Conservation (phyloP, 139 green algal genomes). For the Coccomyxa sp. region DNA sequence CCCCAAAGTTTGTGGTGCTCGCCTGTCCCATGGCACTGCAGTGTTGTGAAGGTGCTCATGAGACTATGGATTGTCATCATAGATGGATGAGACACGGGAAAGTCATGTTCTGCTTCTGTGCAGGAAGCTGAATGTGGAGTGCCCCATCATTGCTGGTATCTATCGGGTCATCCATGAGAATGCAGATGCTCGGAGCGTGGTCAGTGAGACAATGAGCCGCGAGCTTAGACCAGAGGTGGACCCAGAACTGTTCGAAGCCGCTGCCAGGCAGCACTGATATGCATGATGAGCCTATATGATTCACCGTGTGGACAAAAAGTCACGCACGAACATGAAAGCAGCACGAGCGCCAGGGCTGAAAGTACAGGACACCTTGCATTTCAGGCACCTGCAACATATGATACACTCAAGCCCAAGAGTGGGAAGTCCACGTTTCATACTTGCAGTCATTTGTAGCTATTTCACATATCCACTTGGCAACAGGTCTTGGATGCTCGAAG, state of each 20-base stretch:
- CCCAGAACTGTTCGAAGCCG: slow-evolving; percentile 8
- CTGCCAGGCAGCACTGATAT: background rate
- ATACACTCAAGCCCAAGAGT: too few species aligned
- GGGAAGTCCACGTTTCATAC: too few species aligned
- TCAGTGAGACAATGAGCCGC: slow-evolving; percentile 27
- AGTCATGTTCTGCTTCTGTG: slow-evolving; percentile 28
- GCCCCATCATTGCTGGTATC: slow-evolving; percentile 78
- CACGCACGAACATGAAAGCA: too few species aligned
- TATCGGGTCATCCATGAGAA: slow-evolving; percentile 56
- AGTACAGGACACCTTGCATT: too few species aligned
- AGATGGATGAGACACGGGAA: background rate
- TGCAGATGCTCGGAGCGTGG: slow-evolving; percentile 39
- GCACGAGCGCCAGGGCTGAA: too few species aligned
- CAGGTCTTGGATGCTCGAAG: too few species aligned
- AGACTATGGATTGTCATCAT: background rate
- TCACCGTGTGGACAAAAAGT: too few species aligned
- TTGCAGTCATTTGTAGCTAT: too few species aligned
- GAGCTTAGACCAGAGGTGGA: slow-evolving; percentile 60
- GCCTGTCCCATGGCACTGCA: background rate
- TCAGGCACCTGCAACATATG: too few species aligned
- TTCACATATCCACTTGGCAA: too few species aligned
- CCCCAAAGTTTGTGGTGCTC: background rate
- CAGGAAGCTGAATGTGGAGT: slow-evolving; percentile 56
- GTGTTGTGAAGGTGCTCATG: background rate
- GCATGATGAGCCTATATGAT: too few species aligned